phyloP scores from a whole-genome alignment of 768 basidiomycete genomes.

The Lepiota subincarnata region DNA sequence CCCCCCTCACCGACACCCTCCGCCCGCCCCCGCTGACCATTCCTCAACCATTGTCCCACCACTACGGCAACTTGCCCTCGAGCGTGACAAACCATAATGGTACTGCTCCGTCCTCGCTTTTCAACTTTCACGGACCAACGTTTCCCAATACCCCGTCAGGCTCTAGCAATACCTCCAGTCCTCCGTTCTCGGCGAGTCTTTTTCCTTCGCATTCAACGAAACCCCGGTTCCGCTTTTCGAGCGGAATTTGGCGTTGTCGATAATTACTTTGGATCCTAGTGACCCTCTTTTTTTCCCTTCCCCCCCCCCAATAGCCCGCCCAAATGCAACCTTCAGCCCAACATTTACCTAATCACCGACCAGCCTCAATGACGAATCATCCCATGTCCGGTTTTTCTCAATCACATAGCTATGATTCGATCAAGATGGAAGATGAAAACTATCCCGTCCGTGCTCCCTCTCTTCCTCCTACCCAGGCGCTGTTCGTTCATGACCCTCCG shows the following conservation, averaged over 20 bases:
- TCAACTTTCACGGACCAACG: conserved; percentile 50
- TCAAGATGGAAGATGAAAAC: conserved; percentile 14
- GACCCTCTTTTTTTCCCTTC: conserved; percentile 37
- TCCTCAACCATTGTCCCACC: conserved; percentile 51
- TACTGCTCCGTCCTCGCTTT: conserved; percentile 40
- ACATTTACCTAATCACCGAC: conserved; percentile 16
- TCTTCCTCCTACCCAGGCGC: neutral
- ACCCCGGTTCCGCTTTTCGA: conserved; percentile 19
- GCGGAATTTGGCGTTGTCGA: conserved; percentile 18
- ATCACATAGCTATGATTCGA: conserved; percentile 11
- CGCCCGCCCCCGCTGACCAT: conserved; percentile 58
- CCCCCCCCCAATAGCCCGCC: conserved; percentile 53
- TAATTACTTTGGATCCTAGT: conserved; percentile 54
- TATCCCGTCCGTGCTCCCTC: conserved; percentile 2
- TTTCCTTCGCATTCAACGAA: conserved; percentile 26
- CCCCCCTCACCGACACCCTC: conserved; percentile 35
- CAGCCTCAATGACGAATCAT: conserved; percentile 13
- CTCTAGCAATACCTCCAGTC: conserved; percentile 70
- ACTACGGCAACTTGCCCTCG: conserved; percentile 39
- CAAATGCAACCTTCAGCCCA: conserved; percentile 49
- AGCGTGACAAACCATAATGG: conserved; percentile 31
- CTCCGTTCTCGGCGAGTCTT: conserved; percentile 78
- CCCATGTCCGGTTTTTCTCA: conserved; percentile 9
- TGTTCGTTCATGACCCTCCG: neutral
- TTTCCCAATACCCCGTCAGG: conserved; percentile 72